These are phyloP conservation scores for Ilyonectria sp. DNA, from an alignment of 2,329 filamentous ascomycete genomes.

Conservation along the genomic window DNA sequence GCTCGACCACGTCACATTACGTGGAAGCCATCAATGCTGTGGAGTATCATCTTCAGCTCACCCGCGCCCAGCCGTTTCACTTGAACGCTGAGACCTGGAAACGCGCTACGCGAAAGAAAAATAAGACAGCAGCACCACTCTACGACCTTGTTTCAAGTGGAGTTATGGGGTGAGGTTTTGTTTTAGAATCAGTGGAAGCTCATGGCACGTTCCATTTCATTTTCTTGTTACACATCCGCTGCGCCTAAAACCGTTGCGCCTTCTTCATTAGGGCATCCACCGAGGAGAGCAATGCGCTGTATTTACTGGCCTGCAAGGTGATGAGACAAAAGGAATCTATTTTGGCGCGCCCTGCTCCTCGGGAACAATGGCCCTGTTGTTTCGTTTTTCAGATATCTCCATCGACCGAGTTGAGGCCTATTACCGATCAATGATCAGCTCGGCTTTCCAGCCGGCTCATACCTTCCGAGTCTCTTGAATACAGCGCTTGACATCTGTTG, in stretches of 20 bases:
- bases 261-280: background rate
- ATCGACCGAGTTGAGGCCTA: background rate
- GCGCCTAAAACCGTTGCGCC: background rate
- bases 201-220: background rate
- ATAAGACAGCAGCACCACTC: background rate
- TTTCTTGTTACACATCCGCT: background rate
- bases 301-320: background rate
- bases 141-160: background rate
- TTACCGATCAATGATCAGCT: background rate
- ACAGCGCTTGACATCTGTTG: background rate
- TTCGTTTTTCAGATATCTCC: background rate
- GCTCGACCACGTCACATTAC: conserved; percentile 6
- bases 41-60: conserved; percentile 9
- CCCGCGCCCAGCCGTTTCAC: conserved; percentile 11
- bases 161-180: background rate
- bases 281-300: background rate
- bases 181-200: background rate
- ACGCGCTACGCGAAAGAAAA: background rate
- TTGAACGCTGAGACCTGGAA: conserved; percentile 2
- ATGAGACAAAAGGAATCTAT: background rate
- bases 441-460: background rate
- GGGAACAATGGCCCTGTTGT: background rate
- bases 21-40: conserved; percentile 12
- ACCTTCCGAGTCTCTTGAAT: background rate
- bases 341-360: background rate